These are phyloP conservation scores for Podospora tetraspora DNA, from an alignment of 495 filamentous ascomycete genomes.

Conservation along the genomic window DNA sequence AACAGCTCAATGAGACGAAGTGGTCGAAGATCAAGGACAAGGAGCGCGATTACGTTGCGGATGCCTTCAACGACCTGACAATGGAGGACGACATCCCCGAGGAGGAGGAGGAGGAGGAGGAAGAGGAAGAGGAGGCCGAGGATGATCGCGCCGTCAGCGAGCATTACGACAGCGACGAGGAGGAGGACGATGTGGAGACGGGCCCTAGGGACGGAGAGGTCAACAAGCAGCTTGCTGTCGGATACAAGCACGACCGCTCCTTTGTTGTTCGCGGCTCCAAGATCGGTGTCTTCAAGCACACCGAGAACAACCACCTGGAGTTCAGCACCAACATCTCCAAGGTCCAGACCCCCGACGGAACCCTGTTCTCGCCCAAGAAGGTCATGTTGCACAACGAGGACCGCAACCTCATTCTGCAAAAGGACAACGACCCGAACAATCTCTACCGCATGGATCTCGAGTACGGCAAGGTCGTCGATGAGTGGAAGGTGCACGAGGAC, in stretches of 20 bases:
- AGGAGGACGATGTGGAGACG: constrained; percentile 75
- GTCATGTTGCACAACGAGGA: constrained; percentile 97
- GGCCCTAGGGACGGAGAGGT: constrained; percentile 72
- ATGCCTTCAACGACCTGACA: constrained; percentile 90
- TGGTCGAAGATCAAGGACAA: constrained; percentile 89
- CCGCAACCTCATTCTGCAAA: constrained; percentile 87
- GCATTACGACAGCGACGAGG: constrained; percentile 88
- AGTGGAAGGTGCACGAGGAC: constrained; percentile 99
- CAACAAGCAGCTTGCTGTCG: constrained; percentile 95
- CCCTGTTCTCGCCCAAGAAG: constrained; percentile 89
- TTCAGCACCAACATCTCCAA: constrained; percentile 98
- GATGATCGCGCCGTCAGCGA: constrained; percentile 52
- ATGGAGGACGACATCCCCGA: constrained; percentile 74
- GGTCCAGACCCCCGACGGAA: constrained; percentile 82
- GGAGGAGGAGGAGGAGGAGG: constrained; percentile 60
- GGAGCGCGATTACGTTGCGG: constrained; percentile 88
- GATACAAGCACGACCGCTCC: constrained; percentile 94
- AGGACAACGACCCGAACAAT: constrained; percentile 75
- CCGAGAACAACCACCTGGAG: constrained; percentile 82
- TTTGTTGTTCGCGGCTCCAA: constrained; percentile 96
- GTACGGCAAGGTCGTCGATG: constrained; percentile 97
- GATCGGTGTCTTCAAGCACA: constrained; percentile 99
- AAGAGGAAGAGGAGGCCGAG: constrained; percentile 58
- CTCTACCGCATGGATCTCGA: constrained; percentile 98
- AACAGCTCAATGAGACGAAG: constrained; percentile 90